Evolutionary conservation across 352 stramenopile genomes (phyloP).

Genomic region (Phytophthora pseudosyringae): DNA sequence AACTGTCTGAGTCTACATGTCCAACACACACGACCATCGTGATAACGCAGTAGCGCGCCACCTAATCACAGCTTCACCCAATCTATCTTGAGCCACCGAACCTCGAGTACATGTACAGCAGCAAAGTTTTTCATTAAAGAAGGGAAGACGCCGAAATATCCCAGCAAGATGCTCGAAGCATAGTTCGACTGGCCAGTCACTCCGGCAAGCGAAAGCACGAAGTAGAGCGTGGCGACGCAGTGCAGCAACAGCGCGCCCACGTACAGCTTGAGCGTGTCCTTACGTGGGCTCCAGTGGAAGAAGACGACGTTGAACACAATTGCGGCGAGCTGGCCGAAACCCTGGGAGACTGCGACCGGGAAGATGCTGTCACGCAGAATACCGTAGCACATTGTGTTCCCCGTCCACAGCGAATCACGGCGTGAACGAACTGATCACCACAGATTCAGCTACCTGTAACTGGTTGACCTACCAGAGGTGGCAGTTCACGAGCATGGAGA

Average conservation of each 20-base stretch:
- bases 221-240: slow-evolving; percentile 38
- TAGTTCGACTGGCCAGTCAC: slow-evolving; percentile 34
- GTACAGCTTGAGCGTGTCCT: slow-evolving; percentile 14
- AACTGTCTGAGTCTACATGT: not conserved
- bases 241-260: slow-evolving; percentile 7
- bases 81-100: slow-evolving; percentile 4
- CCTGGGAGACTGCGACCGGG: slow-evolving; percentile 28
- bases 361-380: slow-evolving; percentile 32
- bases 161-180: slow-evolving; percentile 14
- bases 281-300: slow-evolving; percentile 19
- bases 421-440: not conserved
- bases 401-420: not conserved
- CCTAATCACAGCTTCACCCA: slow-evolving; percentile 8
- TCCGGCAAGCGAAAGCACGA: slow-evolving; percentile 33
- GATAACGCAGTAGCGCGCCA: slow-evolving; percentile 7
- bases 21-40: too few species aligned
- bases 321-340: slow-evolving; percentile 20
- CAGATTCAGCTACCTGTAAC: not conserved
- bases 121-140: not conserved
- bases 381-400: slow-evolving; percentile 34
- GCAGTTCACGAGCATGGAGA: slow-evolving; percentile 27
- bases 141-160: slow-evolving; percentile 25
- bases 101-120: not conserved
- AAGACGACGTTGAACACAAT: slow-evolving; percentile 33
- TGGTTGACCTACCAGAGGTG: slow-evolving; percentile 33